Conservation (phyloP, 1,284 basidiomycete species). For the Trametes sp. region DNA sequence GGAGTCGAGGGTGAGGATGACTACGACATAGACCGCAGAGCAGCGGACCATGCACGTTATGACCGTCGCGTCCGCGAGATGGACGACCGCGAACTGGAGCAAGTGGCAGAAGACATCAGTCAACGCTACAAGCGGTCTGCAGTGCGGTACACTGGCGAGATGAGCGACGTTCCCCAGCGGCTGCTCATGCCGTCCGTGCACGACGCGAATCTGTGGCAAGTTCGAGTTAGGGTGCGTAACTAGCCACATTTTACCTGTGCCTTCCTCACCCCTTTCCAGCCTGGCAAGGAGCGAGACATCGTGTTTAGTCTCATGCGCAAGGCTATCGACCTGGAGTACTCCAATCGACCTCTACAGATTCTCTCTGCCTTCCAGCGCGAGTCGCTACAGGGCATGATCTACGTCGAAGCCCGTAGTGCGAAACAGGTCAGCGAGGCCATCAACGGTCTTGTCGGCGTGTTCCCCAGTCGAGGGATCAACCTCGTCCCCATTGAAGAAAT, state of each 20-base stretch:
- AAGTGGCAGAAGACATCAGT: slow-evolving; percentile 86
- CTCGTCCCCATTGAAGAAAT: slow-evolving; percentile 98
- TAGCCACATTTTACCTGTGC: too few relatives aligned
- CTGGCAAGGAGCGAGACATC: slow-evolving; percentile 91
- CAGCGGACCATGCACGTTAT: slow-evolving; percentile 79
- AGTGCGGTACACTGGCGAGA: slow-evolving; percentile 85
- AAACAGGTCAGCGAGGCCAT: slow-evolving; percentile 89
- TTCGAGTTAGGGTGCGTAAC: slow-evolving; percentile 85
- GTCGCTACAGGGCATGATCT: slow-evolving; percentile 94
- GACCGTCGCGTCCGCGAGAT: slow-evolving; percentile 80
- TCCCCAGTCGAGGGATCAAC: slow-evolving; percentile 79
- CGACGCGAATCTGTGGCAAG: slow-evolving; percentile 96
- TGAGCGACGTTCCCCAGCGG: slow-evolving; percentile 96
- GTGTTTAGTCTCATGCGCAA: slow-evolving; percentile 96
- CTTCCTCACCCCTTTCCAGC: slow-evolving; percentile 51
- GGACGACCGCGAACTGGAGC: slow-evolving; percentile 85
- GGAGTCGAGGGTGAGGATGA: slow-evolving; percentile 73
- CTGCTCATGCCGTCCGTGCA: slow-evolving; percentile 96
- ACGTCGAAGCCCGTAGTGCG: slow-evolving; percentile 91
- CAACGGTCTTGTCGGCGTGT: slow-evolving; percentile 92
- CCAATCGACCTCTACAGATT: slow-evolving; percentile 82
- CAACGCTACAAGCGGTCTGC: slow-evolving; percentile 80
- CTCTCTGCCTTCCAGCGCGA: slow-evolving; percentile 96
- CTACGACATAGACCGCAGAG: slow-evolving; percentile 66
- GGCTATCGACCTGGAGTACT: slow-evolving; percentile 81